Base-by-base conservation (phyloP, 1,284 basidiomycete genomes). In the Ustilago shanxiensis region DNA sequence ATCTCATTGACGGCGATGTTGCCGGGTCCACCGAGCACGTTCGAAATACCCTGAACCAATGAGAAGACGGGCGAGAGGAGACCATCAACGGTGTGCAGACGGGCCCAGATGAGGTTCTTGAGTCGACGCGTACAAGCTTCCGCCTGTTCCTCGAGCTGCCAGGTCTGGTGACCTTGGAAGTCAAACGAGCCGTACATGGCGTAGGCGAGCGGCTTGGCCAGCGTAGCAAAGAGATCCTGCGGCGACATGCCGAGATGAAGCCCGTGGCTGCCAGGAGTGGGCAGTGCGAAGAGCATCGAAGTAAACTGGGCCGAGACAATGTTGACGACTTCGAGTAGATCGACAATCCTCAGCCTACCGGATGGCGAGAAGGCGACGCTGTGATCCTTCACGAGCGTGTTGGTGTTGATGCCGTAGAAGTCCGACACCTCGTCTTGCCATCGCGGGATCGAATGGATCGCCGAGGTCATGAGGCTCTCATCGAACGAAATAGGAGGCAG, bases 161-260 rank as follows among this genome's bases (percentile, higher is more conserved):
- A 78, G 4, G 60, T 74, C 52, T 78, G 76, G 37, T 66, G 76
- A 39, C 72, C 62, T 37, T 72, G 60, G 66, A 71, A 78, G 62
- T 68, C 72, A 37, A 68, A 78, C n/a, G 76, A 65, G 55, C 76
- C 76, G 41, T 74, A 74, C 68, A 78, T 65, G 41, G 72, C 72
- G 33, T 67, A 72, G 33, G 76, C 72, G n/a, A 78, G 76, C 3
- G 76, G 68, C 41, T 74, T 67, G 47, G 76, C 54, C 16, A 75
- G 65, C 26, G 55, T 47, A 9, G 47, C 28, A 29, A 52, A 66
- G 35, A 78, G 72, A 13, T 78, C 68, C 0, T 52, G 22, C 1
- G 72, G 47, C 54, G 72, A 55, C 60, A 75, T 69, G 16, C 76
- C 76, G 20, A 78, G 51, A 29, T 69, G 58, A 13, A 66, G 52